A percentile compares a stretch with the other conserved stretches of the same genome.
Conservation (phyloP, 805 yeast genomes). For the Lipomyces yamadae region DNA sequence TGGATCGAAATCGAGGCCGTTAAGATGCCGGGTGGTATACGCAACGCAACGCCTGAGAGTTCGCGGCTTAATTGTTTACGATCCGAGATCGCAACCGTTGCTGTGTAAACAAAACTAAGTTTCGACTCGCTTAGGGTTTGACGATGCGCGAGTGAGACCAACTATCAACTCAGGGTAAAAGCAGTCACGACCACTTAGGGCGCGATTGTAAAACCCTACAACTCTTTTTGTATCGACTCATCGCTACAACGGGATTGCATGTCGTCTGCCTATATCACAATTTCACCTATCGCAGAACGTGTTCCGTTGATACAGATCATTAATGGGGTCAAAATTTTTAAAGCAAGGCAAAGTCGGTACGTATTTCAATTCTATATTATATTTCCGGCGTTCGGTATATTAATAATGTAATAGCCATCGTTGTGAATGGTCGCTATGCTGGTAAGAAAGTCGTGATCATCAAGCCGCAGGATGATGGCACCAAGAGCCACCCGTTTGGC, state of each 20-base stretch:
- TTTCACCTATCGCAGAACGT: not conserved
- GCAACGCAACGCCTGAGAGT: not conserved
- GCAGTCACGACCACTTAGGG: not conserved
- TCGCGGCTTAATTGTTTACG: not conserved
- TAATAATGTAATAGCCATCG: conserved; percentile 68
- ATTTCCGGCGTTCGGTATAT: not conserved
- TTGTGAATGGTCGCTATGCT: conserved; percentile 99
- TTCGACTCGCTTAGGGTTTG: no score
- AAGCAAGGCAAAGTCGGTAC: conserved; percentile 99
- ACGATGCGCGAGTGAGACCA: no score
- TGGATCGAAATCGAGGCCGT: not conserved
- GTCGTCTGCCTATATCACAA: not conserved
- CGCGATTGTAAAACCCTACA: not conserved
- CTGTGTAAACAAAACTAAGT: no score
- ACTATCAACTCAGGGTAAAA: no score
- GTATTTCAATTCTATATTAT: conserved; percentile 48
- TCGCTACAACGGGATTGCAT: not conserved
- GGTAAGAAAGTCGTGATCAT: conserved; percentile 99
- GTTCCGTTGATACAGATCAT: conserved; percentile 24
- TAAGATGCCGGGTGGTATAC: not conserved
- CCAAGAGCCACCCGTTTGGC: conserved; percentile 98
- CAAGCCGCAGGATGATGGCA: conserved; percentile 97
- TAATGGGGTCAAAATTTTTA: conserved; percentile 76
- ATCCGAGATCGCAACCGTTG: not conserved
- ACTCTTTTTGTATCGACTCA: not conserved